Conservation (phyloP, 208 protist genomes). For the Trypanosoma brucei region DNA sequence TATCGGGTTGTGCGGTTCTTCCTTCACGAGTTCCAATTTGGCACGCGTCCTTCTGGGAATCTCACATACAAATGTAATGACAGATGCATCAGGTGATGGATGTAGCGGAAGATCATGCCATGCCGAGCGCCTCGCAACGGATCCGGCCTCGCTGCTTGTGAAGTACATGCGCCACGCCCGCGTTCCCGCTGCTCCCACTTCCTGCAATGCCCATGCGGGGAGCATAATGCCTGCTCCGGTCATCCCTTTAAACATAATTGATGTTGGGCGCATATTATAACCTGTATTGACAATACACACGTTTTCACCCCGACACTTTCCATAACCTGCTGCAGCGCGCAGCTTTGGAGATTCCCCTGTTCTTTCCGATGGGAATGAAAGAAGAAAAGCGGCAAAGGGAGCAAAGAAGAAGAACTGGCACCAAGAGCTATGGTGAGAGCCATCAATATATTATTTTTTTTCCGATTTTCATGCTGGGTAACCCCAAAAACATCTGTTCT, state of each 20-base stretch:
- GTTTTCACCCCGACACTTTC: neutral
- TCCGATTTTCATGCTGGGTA: no score
- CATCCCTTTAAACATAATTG: neutral
- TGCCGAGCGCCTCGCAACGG: conserved; percentile 24
- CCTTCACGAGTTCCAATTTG: conserved; percentile 92
- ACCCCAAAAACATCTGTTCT: no score
- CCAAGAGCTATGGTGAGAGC: no score
- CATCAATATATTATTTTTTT: no score
- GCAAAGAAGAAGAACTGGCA: no score
- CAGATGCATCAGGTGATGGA: conserved; percentile 26
- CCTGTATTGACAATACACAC: conserved; percentile 3
- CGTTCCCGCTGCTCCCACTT: conserved; percentile 26
- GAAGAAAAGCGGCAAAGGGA: no score
- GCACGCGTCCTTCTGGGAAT: conserved; percentile 85
- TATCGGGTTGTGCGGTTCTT: conserved; percentile 89
- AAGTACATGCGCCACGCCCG: conserved; percentile 64
- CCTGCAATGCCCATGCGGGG: conserved; percentile 14
- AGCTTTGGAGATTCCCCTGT: no score
- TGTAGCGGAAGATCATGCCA: conserved; percentile 70
- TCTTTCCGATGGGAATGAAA: no score
- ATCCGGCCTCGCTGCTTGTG: conserved; percentile 4
- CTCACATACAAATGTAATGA: conserved; percentile 77
- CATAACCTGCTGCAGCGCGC: no score
- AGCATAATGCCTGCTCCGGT: conserved; percentile 8
- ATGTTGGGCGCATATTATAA: conserved; percentile 11